Evolutionary conservation across 495 filamentous ascomycete species (phyloP), one percentile per base, ranked within the genome.

Genomic region (Diplogelasinospora grovesii): DNA sequence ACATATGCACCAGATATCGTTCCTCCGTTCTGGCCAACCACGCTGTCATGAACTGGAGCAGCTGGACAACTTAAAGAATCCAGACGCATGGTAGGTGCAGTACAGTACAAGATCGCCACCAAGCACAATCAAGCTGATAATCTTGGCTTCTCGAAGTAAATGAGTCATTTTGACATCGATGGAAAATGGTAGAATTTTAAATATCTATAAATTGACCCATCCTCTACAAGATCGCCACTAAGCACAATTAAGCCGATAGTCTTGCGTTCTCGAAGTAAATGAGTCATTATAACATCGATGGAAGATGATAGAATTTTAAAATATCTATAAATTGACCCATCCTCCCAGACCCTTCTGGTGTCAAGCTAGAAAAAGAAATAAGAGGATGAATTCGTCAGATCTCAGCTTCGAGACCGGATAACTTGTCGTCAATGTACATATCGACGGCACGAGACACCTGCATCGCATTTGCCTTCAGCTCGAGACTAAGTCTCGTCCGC

Each of bases 261-360:
- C n/a, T n/a, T n/a, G n/a, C n/a, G n/a, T n/a, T n/a, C n/a, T n/a
- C n/a, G n/a, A n/a, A n/a, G n/a, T n/a, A n/a, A n/a, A n/a, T n/a
- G n/a, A n/a, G n/a, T n/a, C n/a, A n/a, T n/a, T n/a, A n/a, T n/a
- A 22, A 73, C 79, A 41, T 79, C 63, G 41, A 70, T 34, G 43
- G 43, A 45, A 45, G 8, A 26, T 45, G 27, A 26, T 39, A 45
- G 35, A 45, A 45, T 34, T 45, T 16, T 5, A 36, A 41, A 41
- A 10, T 32, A 45, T 39, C 36, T 45, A 39, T 35, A 45, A 45
- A 45, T 33, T 45, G 7, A 45, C 43, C 27, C 15, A 34, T 34
- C 43, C 35, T 39, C 36, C 43, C 43, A 34, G 43, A 14, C 43
- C 34, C 43, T 39, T 45, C 35, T 45, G 27, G 29, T 45, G 43